A percentile compares a stretch with the other conserved stretches of the same genome.
These are phyloP conservation scores for Beauveria sp. DNA, from an alignment of 2,329 filamentous ascomycete species.

Conservation along the genomic window DNA sequence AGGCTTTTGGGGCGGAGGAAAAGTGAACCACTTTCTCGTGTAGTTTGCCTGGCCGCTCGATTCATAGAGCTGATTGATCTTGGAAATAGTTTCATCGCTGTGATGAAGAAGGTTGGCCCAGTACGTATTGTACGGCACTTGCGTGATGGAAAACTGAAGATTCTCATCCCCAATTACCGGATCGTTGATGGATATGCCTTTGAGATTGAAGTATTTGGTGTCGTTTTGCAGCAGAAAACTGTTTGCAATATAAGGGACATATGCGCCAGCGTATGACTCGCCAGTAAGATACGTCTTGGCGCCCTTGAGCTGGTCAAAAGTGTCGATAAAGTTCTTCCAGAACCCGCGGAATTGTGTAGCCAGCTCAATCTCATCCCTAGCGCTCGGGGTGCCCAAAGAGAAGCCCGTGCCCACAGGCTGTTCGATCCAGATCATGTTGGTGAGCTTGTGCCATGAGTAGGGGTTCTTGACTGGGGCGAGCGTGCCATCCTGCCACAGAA, in stretches of 20 bases:
- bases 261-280: slow-evolving; percentile 60
- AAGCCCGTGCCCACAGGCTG: slow-evolving; percentile 64
- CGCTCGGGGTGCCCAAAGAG: slow-evolving; percentile 54
- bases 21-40: slow-evolving; percentile 54
- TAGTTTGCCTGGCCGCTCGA: slow-evolving; percentile 57
- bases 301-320: slow-evolving; percentile 49
- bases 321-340: slow-evolving; percentile 64
- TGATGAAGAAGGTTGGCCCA: slow-evolving; percentile 54
- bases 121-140: slow-evolving; percentile 52
- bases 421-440: slow-evolving; percentile 70
- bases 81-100: slow-evolving; percentile 48
- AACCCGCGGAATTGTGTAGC: slow-evolving; percentile 62
- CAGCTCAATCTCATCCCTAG: slow-evolving; percentile 55
- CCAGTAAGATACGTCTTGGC: slow-evolving; percentile 63
- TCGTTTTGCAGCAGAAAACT: slow-evolving; percentile 63
- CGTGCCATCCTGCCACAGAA: slow-evolving; percentile 64
- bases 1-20: slow-evolving; percentile 57
- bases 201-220: slow-evolving; percentile 58
- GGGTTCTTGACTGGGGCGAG: slow-evolving; percentile 55
- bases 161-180: slow-evolving; percentile 50
- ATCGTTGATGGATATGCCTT: slow-evolving; percentile 66
- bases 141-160: slow-evolving; percentile 38
- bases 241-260: slow-evolving; percentile 64
- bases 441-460: slow-evolving; percentile 66
- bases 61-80: slow-evolving; percentile 44